Evolutionary conservation across 805 yeast genomes (phyloP).

Genomic region (Cyberlindnera nakhonratchasimensis): DNA sequence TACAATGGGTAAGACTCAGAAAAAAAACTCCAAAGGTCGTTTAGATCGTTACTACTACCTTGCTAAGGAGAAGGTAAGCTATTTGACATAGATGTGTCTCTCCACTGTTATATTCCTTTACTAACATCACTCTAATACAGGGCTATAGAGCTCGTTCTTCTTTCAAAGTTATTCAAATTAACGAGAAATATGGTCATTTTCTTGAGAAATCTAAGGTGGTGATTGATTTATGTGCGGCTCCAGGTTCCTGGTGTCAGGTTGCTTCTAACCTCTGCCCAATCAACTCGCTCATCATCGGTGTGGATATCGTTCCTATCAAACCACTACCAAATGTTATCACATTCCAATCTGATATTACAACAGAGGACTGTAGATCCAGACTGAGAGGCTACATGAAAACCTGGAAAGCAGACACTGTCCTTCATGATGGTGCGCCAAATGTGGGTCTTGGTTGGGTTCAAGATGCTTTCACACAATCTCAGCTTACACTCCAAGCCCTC

Average conservation of each 20-base stretch:
- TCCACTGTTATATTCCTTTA: background rate
- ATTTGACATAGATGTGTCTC: background rate
- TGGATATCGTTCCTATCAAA: conserved; percentile 97
- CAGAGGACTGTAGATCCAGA: conserved; percentile 94
- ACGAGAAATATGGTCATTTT: conserved; percentile 95
- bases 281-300: conserved; percentile 92
- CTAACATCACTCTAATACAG: conserved; percentile 17
- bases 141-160: conserved; percentile 99
- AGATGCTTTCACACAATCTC: conserved; percentile 98
- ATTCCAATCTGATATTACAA: conserved; percentile 95
- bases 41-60: conserved; percentile 93
- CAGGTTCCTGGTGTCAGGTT: conserved; percentile 99
- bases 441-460: conserved; percentile 99
- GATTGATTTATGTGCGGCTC: conserved; percentile 97
- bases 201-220: conserved; percentile 92
- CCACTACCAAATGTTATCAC: conserved; percentile 93
- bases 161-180: conserved; percentile 89
- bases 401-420: conserved; percentile 97
- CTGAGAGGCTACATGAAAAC: conserved; percentile 95
- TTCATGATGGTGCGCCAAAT: conserved; percentile 99
- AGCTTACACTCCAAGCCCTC: conserved; percentile 88
- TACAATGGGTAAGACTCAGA: conserved; percentile 84
- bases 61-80: conserved; percentile 78
- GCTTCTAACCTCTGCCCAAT: conserved; percentile 92
- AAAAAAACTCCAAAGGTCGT: conserved; percentile 98